Conservation (phyloP, 2,329 filamentous ascomycete species). For the Alternaria sp. region DNA sequence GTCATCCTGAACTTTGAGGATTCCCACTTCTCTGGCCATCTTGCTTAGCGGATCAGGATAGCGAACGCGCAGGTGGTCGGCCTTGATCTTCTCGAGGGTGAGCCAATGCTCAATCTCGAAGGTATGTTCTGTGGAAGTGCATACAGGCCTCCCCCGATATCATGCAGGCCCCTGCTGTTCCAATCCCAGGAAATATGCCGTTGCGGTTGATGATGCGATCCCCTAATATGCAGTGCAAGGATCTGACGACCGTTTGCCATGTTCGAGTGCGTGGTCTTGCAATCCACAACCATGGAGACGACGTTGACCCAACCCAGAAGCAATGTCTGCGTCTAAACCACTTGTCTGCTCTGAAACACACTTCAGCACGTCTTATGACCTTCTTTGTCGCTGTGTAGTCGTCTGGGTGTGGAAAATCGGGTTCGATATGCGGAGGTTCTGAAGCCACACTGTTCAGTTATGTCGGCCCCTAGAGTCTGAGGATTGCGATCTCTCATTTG, state of each 20-base stretch:
- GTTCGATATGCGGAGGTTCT: neutral
- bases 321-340: neutral
- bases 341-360: neutral
- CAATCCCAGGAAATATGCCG: neutral
- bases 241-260: neutral
- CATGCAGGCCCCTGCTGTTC: neutral
- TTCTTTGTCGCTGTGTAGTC: neutral
- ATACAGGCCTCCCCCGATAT: neutral
- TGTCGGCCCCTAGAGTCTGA: neutral
- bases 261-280: neutral
- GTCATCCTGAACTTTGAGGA: neutral
- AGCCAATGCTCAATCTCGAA: too few relatives aligned
- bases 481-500: too few relatives aligned
- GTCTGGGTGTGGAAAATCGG: neutral
- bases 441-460: neutral
- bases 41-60: neutral
- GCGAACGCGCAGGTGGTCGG: neutral
- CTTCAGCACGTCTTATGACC: neutral
- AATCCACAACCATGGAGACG: neutral
- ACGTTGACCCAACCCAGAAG: neutral
- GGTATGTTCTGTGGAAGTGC: too few relatives aligned
- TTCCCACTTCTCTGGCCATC: neutral
- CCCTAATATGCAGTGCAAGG: neutral
- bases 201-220: neutral
- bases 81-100: neutral